Conservation (phyloP, 345 rosid species). For the Linum usitatissimum region DNA sequence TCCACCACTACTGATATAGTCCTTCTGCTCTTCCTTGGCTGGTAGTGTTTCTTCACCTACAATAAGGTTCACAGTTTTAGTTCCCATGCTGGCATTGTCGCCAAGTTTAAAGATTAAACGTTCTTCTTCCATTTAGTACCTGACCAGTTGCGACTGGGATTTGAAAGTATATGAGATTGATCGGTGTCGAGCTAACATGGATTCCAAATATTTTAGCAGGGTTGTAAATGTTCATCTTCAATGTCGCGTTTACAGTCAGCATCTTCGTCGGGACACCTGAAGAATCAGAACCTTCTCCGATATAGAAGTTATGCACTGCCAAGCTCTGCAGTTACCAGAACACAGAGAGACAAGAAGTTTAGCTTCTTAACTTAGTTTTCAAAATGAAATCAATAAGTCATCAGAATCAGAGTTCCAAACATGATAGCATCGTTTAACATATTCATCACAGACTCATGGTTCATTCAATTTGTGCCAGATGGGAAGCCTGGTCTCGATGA, state of each 20-base stretch:
- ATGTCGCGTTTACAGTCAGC: slow-evolving; percentile 53
- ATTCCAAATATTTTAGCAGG: slow-evolving; percentile 72
- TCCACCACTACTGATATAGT: slow-evolving; percentile 45
- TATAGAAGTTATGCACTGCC: slow-evolving; percentile 39
- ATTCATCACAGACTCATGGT: too few relatives aligned
- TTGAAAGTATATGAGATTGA: slow-evolving; percentile 46
- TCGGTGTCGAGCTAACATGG: slow-evolving; percentile 54
- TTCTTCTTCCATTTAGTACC: slow-evolving; percentile 20
- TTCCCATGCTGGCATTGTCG: too few relatives aligned
- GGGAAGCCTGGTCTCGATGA: not conserved
- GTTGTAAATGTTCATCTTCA: slow-evolving; percentile 53
- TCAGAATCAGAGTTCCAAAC: too few relatives aligned
- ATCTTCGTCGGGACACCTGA: slow-evolving; percentile 64
- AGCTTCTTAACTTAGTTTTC: not conserved
- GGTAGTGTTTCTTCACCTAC: slow-evolving; percentile 71
- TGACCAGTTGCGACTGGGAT: slow-evolving; percentile 55
- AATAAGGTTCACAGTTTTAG: not conserved
- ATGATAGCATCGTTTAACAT: too few relatives aligned
- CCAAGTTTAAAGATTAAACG: too few relatives aligned
- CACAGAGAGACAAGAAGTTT: not conserved
- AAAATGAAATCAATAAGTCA: not conserved
- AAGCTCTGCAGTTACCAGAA: slow-evolving; percentile 47
- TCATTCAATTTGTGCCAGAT: not conserved
- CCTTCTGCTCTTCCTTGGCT: slow-evolving; percentile 52
- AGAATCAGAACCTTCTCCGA: slow-evolving; percentile 64